Percentiles rank a stretch among this genome's conserved stretches.
Conservation (phyloP, 192 early-diverging fungal species). For the Gaertneriomyces sp. region DNA sequence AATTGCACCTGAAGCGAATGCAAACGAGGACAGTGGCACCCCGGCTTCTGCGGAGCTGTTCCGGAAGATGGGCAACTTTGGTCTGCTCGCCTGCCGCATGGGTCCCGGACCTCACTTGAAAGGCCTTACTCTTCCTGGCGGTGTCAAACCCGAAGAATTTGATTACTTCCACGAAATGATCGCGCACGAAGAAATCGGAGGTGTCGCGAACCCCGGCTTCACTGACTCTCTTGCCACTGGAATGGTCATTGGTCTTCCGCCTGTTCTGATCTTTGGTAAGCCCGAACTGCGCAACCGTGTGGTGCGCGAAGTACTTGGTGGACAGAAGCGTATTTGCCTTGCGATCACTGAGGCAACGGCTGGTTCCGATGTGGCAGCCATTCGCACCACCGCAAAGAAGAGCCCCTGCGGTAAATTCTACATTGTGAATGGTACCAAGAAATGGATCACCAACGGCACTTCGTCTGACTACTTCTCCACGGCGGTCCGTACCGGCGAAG, state of each 20-base stretch:
- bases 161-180: slow-evolving; percentile 55
- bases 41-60: slow-evolving; percentile 31
- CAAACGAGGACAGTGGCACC: slow-evolving; percentile 26
- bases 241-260: slow-evolving; percentile 42
- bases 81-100: slow-evolving; percentile 33
- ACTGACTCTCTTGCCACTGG: slow-evolving; percentile 36
- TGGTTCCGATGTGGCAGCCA: slow-evolving; percentile 45
- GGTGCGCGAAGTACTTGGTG: slow-evolving; percentile 33
- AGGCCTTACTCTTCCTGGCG: slow-evolving; percentile 34
- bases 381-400: slow-evolving; percentile 45
- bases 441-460: slow-evolving; percentile 45
- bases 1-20: slow-evolving; percentile 23
- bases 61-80: slow-evolving; percentile 34
- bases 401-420: slow-evolving; percentile 31
- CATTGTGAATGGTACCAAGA: slow-evolving; percentile 52
- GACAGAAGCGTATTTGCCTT: slow-evolving; percentile 43
- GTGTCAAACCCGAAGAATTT: slow-evolving; percentile 50
- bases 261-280: slow-evolving; percentile 41
- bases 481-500: slow-evolving; percentile 44
- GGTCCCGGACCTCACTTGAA: slow-evolving; percentile 47
- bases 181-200: slow-evolving; percentile 41
- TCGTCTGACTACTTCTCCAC: slow-evolving; percentile 53
- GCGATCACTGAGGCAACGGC: slow-evolving; percentile 43
- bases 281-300: slow-evolving; percentile 29
- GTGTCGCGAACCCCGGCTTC: slow-evolving; percentile 34